Base-by-base conservation (phyloP, 257 asterid genomes). In the Capsicum rhomboideum region DNA sequence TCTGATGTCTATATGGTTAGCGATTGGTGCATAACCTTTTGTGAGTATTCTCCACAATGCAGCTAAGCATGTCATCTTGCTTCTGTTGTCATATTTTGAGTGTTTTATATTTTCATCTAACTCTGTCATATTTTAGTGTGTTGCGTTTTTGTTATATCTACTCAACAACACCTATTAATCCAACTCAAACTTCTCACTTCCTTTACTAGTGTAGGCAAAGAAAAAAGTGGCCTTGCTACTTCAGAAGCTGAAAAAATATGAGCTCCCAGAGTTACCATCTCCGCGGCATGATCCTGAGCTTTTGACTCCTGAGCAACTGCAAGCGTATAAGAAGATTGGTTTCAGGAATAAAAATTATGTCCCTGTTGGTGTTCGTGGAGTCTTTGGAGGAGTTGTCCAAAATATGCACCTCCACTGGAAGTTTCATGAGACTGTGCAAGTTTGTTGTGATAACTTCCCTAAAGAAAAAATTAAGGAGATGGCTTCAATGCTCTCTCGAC, bases 391-490 rank as follows among this genome's bases (percentile, higher is more conserved):
- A 23, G 99, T 97, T 69, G 98, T 97, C 63, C 99, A 95, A 85
- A 97, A 97, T 84, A 97, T 97, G 98, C 99, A 97, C 86, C 93
- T 97, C 80, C 99, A 97, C 82, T 95, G 99, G 99, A 97, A 97
- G 93, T 97, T 97, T 90, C 99, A 97, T 4, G 98, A 97, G 88
- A 97, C 99, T 0, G 98, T 97, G 80, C 99, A 97, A 88, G 99
- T 97, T 83, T 93, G 98, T 77, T 95, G 98, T 49, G 98, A 95
- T 87, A 95, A 95, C 87, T 97, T 93, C 81, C 95, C 99, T 40
- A 97, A 94, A 87, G 99, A 95, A 85, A 97, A 92, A 83, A 95
- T 95, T 53, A 97, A 92, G 91, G 99, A 95, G 89, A 93, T 97
- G 98, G 97, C 99, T 2, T 85, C 92, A 80, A 93, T 97, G 97